A percentile compares a stretch with the other conserved stretches of the same genome.
These are phyloP conservation scores for Stagonosporopsis rhizophila DNA, from an alignment of 2,329 filamentous ascomycete species.

Conservation along the genomic window DNA sequence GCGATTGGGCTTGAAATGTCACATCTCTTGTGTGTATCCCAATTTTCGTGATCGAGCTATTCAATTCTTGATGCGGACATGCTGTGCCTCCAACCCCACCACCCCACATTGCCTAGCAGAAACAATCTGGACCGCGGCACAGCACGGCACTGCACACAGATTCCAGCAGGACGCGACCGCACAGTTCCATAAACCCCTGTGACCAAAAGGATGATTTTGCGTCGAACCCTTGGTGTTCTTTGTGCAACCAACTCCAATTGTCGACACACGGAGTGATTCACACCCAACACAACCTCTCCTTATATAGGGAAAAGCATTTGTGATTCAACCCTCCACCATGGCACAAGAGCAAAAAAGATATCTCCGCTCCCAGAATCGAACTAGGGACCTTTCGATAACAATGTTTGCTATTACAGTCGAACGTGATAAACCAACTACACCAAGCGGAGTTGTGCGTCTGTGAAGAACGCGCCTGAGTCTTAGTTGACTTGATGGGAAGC, in stretches of 20 bases:
- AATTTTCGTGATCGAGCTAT: neutral
- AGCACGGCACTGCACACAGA: neutral
- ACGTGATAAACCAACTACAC: slow-evolving; percentile 48
- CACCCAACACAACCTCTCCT: too few relatives aligned
- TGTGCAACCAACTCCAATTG: too few relatives aligned
- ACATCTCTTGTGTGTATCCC: neutral
- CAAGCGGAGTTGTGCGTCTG: slow-evolving; percentile 31
- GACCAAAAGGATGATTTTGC: too few relatives aligned
- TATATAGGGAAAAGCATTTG: too few relatives aligned
- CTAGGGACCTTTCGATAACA: slow-evolving; percentile 46
- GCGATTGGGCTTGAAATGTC: neutral
- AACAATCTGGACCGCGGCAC: slow-evolving; percentile 11
- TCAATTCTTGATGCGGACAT: slow-evolving; percentile 10
- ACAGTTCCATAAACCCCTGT: too few relatives aligned
- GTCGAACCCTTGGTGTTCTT: too few relatives aligned
- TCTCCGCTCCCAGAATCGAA: slow-evolving; percentile 46
- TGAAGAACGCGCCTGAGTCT: slow-evolving; percentile 27
- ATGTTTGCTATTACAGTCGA: slow-evolving; percentile 44
- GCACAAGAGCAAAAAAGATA: slow-evolving; percentile 17
- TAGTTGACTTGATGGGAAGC: slow-evolving; percentile 21
- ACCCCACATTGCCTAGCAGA: slow-evolving; percentile 19
- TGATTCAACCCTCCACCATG: too few relatives aligned
- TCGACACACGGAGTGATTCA: too few relatives aligned
- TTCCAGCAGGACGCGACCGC: too few relatives aligned
- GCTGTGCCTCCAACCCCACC: slow-evolving; percentile 14